Percentiles rank a stretch among this genome's conserved stretches.
Conservation (phyloP, 1,284 basidiomycete genomes). For the Melampsora medusae region DNA sequence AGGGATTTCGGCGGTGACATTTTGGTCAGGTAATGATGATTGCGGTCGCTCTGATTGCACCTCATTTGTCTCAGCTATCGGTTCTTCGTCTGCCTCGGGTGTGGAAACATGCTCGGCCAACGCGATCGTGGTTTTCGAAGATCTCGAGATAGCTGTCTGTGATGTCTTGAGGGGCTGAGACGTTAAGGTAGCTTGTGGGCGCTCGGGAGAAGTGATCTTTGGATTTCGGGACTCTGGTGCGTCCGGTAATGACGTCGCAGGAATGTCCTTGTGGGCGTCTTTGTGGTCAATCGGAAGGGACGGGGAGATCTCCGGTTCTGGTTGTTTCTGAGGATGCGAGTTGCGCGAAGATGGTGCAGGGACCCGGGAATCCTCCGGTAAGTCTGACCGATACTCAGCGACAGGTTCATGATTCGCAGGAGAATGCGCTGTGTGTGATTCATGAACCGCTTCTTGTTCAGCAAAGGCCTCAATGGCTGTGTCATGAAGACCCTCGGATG, state of each 20-base stretch:
- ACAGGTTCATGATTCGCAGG: not conserved
- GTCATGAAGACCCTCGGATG: no score
- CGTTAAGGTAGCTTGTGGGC: no score
- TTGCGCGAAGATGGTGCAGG: no score
- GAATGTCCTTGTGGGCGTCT: no score
- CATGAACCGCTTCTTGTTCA: not conserved
- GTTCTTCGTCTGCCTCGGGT: conserved; percentile 6
- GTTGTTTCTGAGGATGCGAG: no score
- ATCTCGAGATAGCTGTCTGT: not conserved
- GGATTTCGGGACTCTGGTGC: no score
- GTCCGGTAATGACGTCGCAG: no score
- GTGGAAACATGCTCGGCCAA: not conserved
- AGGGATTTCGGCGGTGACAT: conserved; percentile 34
- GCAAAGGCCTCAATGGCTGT: not conserved
- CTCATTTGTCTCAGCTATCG: not conserved
- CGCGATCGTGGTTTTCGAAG: not conserved
- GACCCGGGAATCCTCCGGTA: no score
- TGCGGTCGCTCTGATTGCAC: not conserved
- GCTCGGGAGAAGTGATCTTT: no score
- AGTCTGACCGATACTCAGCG: no score
- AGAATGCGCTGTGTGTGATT: not conserved
- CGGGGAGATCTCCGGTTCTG: no score
- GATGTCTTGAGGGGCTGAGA: not conserved
- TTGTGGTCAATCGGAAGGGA: no score
- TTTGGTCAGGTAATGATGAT: conserved; percentile 6